A percentile compares a stretch with the other conserved stretches of the same genome.
These are phyloP conservation scores for Glycyrrhiza uralensis DNA, from an alignment of 306 rosid species.

Conservation along the genomic window DNA sequence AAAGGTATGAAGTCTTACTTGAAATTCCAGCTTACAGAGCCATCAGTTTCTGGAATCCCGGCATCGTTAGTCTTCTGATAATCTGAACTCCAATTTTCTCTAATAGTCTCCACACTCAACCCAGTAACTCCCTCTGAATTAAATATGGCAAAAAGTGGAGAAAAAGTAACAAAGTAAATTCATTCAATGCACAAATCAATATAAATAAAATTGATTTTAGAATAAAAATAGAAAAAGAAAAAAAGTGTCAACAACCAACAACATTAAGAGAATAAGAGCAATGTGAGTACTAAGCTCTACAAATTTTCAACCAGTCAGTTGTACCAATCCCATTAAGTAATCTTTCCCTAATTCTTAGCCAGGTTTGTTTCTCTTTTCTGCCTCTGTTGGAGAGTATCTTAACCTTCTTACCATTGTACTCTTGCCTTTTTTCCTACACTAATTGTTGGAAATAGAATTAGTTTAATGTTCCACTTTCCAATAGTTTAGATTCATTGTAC, in stretches of 20 bases:
- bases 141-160: slow-evolving; percentile 17
- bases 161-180: slow-evolving; percentile 6
- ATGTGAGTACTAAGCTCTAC: neutral
- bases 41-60: slow-evolving; percentile 78
- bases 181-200: slow-evolving; percentile 10
- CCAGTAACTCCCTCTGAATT: slow-evolving; percentile 83
- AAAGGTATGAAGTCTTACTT: slow-evolving; percentile 50
- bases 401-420: neutral
- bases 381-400: neutral
- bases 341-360: neutral
- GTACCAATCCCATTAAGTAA: neutral
- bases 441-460: no score
- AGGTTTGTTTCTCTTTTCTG: slow-evolving; percentile 11
- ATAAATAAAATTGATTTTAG: neutral
- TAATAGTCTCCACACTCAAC: slow-evolving; percentile 56
- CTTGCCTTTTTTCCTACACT: neutral
- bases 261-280: slow-evolving; percentile 3
- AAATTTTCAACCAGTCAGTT: neutral
- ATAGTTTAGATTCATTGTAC: no score
- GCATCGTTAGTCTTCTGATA: slow-evolving; percentile 77
- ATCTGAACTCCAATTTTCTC: slow-evolving; percentile 81
- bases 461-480: no score
- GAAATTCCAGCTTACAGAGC: slow-evolving; percentile 76
- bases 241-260: neutral
- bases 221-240: neutral